These are phyloP conservation scores for Paratinospora sagittata DNA, from an alignment of 164 flowering plant genomes.

Conservation along the genomic window DNA sequence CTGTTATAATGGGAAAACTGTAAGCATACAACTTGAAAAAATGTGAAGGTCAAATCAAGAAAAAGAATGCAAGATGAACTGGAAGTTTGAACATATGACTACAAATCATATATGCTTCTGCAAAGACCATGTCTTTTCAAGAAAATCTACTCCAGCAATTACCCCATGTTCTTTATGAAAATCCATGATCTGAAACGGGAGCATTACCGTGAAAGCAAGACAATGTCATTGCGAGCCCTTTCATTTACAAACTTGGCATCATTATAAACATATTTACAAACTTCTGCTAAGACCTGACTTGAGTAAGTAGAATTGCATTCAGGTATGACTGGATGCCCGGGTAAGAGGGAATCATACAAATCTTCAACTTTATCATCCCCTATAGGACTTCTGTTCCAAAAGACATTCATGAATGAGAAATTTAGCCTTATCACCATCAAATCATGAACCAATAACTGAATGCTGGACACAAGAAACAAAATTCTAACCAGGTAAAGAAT, in stretches of 20 bases:
- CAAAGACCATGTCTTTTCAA: background rate
- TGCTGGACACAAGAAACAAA: background rate
- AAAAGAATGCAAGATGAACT: background rate
- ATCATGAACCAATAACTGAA: background rate
- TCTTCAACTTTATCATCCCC: slow-evolving; percentile 30
- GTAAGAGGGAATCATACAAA: slow-evolving; percentile 5
- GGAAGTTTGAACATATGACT: background rate
- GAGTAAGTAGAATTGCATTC: slow-evolving; percentile 28
- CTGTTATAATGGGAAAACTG: slow-evolving; percentile 29
- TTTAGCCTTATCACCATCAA: background rate
- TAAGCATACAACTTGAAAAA: background rate
- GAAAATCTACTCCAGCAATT: background rate
- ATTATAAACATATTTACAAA: slow-evolving; percentile 69
- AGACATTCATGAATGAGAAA: slow-evolving; percentile 10
- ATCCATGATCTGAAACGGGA: background rate
- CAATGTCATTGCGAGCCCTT: slow-evolving; percentile 82
- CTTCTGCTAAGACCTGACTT: slow-evolving; percentile 58
- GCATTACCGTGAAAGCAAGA: slow-evolving; percentile 84
- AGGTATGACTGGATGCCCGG: slow-evolving; percentile 22
- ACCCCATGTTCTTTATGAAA: background rate
- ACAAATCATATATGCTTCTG: background rate
- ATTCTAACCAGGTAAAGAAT: no score
- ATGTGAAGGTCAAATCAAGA: background rate
- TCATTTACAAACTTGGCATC: slow-evolving; percentile 95
- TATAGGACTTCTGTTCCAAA: slow-evolving; percentile 27